A percentile compares a stretch with the other conserved stretches of the same genome.
phyloP scores from a whole-genome alignment of 73 alveolate genomes.

The Symbiodinium natans region DNA sequence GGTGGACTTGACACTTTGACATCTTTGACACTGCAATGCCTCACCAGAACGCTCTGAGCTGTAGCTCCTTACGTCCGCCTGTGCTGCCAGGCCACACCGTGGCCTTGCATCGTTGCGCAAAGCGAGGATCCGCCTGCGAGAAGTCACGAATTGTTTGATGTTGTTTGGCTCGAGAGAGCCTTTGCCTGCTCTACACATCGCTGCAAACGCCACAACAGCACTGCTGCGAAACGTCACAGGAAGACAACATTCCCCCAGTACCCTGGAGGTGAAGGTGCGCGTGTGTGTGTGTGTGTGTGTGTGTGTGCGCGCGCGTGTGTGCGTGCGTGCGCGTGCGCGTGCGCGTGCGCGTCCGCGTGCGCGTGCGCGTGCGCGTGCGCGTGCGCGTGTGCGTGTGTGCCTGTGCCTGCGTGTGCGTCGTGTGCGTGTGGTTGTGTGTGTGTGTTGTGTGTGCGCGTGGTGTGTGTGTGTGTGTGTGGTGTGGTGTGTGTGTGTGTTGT shows the following conservation, averaged over 20 bases:
- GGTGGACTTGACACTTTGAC: neutral
- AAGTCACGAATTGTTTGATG: too few species aligned
- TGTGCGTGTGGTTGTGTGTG: neutral
- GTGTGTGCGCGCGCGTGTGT: neutral
- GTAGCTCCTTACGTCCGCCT: neutral
- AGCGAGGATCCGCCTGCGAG: neutral
- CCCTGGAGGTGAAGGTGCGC: too few species aligned
- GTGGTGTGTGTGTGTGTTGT: too few species aligned
- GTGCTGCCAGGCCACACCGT: neutral
- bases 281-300: neutral
- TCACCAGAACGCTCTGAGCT: neutral
- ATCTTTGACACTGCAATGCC: neutral
- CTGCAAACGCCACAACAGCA: too few species aligned
- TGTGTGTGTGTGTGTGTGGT: too few species aligned
- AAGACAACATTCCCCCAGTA: too few species aligned
- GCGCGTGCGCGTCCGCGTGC: neutral
- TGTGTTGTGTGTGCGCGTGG: too few species aligned
- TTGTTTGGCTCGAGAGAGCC: too few species aligned
- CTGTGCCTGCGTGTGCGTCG: neutral
- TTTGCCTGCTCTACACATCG: too few species aligned
- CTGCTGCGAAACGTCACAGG: too few species aligned
- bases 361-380: neutral
- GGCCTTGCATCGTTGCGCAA: neutral
- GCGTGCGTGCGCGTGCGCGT: neutral
- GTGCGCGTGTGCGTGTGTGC: neutral